Base-by-base conservation (phyloP, 2,329 filamentous ascomycete genomes). In the Paramyrothecium roridum region DNA sequence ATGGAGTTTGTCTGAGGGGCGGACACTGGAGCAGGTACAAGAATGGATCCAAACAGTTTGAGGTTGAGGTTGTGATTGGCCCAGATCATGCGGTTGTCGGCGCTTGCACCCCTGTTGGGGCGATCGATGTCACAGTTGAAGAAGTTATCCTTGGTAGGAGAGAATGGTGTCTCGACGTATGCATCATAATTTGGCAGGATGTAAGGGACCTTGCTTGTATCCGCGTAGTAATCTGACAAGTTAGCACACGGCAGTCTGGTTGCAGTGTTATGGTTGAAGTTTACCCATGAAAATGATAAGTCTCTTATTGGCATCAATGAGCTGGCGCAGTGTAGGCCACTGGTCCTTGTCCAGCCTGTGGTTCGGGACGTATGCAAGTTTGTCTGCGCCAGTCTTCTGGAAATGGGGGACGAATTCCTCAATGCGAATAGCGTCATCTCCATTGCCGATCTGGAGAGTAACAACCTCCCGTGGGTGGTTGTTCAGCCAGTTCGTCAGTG, bases 91-190 rank as follows among this genome's bases (percentile, higher is more conserved):
- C 66, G 63, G 52, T 63, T 56, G 16, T 33, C n/a, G 12, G 63
- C 50, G 33, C 49, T 63, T 50, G 16, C 60, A 57, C 40, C 73
- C 1, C 67, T 69, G 0, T 67, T 52, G 0, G 90, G 90, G 8
- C 89, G 80, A 65, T 89, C 79, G 3, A 90, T 77, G 12, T 74
- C 74, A 72, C 90, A 93, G 46, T 80, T 81, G 64, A 85, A 84
- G 64, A 89, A 86, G 17, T 74, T 75, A 1, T 79, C 70, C 51
- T 81, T 73, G 1, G 79, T 82, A 58, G 86, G 84, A 59, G 89
- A 84, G 71, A 81, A 93, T 1, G 82, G 78, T 48, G 88, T 93
- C 68, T 93, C 90, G 75, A 88, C 92, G 61, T 88, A 81, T 70
- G 84, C 85, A 22, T 74, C 71, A 65, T 86, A 89, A 66, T 89